Evolutionary conservation across 2,329 filamentous ascomycete genomes (phyloP).

Genomic region (Talaromyces sp.): DNA sequence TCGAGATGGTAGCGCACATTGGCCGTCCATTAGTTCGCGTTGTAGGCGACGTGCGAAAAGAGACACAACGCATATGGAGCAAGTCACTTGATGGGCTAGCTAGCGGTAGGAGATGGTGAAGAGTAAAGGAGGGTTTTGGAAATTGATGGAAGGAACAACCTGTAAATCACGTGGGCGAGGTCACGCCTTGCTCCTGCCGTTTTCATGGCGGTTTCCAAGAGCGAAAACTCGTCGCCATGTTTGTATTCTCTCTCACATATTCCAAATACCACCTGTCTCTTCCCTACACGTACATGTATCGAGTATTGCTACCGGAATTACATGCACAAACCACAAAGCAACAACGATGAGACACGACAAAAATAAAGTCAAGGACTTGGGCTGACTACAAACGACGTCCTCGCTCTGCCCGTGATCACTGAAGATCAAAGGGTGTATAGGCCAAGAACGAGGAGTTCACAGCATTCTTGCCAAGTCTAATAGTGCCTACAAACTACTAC

Average conservation of each 20-base stretch:
- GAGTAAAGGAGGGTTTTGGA: neutral
- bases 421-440: neutral
- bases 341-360: neutral
- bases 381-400: neutral
- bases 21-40: neutral
- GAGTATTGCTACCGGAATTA: neutral
- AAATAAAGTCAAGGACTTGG: neutral
- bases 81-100: neutral
- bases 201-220: neutral
- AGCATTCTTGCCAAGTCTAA: constrained; percentile 15
- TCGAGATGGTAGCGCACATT: neutral
- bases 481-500: neutral
- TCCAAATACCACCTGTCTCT: neutral
- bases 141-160: neutral
- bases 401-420: neutral
- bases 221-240: neutral
- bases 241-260: neutral
- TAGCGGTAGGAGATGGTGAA: neutral
- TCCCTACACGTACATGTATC: neutral
- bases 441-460: constrained; percentile 5
- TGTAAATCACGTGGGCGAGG: constrained; percentile 3
- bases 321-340: neutral
- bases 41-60: neutral
- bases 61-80: neutral
- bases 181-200: neutral